phyloP scores from a whole-genome alignment of 2,329 filamentous ascomycete species.

The Monosporascus sp. region DNA sequence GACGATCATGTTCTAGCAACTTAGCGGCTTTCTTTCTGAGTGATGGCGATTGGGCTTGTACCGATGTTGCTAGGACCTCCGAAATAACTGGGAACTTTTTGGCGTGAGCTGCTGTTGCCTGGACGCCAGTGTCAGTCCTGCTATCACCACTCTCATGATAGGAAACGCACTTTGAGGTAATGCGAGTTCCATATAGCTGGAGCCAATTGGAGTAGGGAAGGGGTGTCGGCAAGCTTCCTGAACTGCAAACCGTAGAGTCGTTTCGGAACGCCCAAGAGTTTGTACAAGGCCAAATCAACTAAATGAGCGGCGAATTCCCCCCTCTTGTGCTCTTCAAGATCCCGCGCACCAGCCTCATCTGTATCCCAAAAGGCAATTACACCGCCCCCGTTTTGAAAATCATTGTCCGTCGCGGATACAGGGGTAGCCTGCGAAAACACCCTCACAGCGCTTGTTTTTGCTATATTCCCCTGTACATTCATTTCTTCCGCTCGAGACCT shows the following conservation, averaged over 20 bases:
- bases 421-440: too few relatives aligned
- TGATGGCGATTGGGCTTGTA: constrained; percentile 14
- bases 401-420: too few relatives aligned
- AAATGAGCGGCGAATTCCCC: constrained; percentile 9
- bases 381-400: not conserved
- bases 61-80: constrained; percentile 14
- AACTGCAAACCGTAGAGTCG: constrained; percentile 8
- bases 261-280: constrained; percentile 22
- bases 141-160: constrained; percentile 7
- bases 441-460: too few relatives aligned
- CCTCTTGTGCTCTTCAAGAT: not conserved
- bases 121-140: constrained; percentile 6
- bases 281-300: constrained; percentile 20
- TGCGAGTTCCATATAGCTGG: constrained; percentile 28
- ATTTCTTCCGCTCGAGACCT: too few relatives aligned
- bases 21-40: constrained; percentile 13
- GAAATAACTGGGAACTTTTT: constrained; percentile 18
- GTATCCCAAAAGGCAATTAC: not conserved
- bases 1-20: constrained; percentile 2
- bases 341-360: not conserved
- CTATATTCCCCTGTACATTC: too few relatives aligned
- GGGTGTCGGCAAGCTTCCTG: constrained; percentile 6
- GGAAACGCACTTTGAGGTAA: constrained; percentile 22
- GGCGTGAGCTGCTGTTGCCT: constrained; percentile 15
- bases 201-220: constrained; percentile 24